Base-by-base conservation (phyloP, 345 rosid species). In the Eucalyptus viminalis region DNA sequence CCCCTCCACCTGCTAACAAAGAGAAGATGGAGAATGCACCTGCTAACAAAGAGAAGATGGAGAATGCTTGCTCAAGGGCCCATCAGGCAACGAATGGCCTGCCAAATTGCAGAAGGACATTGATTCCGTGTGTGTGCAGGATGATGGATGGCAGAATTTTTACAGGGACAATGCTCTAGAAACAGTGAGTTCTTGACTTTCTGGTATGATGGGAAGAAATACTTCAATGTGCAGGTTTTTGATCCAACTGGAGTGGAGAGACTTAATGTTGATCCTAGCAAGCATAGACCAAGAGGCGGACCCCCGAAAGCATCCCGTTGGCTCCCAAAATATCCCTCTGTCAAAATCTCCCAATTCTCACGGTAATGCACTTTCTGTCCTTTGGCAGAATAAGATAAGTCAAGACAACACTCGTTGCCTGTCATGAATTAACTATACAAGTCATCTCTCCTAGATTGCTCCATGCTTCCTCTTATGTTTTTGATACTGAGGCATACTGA, bases 71-170 rank as follows among this genome's bases (percentile, higher is more conserved):
- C n/a, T n/a, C 1, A 90, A 24, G 37, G 89, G 88, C 60, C 86
- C 47, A 54, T 87, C 88, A 8, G 90, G 86, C 29, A 49, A 80
- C 37, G 24, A 50, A 27, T 90, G 90, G 92, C 67, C 49, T 7
- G 89, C 89, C 43, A 17, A 89, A 29, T 3, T 89, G 3, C 31
- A 29, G 19, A 31, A 58, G 40, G 67, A 9, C 12, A 7, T 16
- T 3, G 4, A 44, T 13, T 80, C 9, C 29, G 24, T 86, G 24
- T 43, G 51, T n/a, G 43, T 91, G 19, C 14, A 10, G 27, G 87
- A 86, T n/a, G 86, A 89, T n/a, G 92, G 91, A 14, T 90, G 91
- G 92, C 34, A 9, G 58, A 80, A 87, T 49, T 91, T 91, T 49
- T 34, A 34, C 34, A 50, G 81, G 27, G 87, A 87, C 43, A 87